A percentile compares a stretch with the other conserved stretches of the same genome.
Conservation (phyloP, 192 early-diverging fungal species). For the Gonapodya prolifera region DNA sequence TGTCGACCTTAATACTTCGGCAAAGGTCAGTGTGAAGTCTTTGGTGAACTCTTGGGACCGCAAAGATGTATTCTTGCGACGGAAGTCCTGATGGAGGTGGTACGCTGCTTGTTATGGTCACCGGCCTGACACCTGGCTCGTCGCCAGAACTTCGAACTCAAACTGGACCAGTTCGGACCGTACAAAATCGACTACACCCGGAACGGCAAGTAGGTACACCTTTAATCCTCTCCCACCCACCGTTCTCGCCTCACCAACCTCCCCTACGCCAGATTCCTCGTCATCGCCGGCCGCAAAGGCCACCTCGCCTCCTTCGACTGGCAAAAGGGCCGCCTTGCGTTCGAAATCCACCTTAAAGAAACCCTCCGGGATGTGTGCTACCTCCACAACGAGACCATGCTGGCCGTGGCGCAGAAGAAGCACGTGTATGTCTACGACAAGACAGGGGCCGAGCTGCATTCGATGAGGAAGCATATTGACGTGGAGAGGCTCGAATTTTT, state of each 20-base stretch:
- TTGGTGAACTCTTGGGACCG: background rate
- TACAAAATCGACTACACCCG: constrained; percentile 83
- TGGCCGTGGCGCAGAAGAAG: constrained; percentile 92
- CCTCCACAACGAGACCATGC: constrained; percentile 90
- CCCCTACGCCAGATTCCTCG: too few species aligned
- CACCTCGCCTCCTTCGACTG: constrained; percentile 89
- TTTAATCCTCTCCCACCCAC: too few species aligned
- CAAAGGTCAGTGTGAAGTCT: constrained; percentile 54
- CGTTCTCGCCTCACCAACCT: too few species aligned
- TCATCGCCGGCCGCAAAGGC: constrained; percentile 68
- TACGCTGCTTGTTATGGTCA: too few species aligned
- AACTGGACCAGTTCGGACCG: constrained; percentile 69
- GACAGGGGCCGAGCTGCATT: constrained; percentile 80
- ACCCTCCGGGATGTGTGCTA: constrained; percentile 81
- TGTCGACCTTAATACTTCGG: constrained; percentile 58
- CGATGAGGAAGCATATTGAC: constrained; percentile 67
- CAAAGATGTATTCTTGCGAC: background rate
- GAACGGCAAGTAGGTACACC: constrained; percentile 61
- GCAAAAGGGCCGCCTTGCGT: constrained; percentile 59
- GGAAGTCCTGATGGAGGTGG: too few species aligned
- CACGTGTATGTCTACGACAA: constrained; percentile 91
- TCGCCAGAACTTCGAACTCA: constrained; percentile 60
- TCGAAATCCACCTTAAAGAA: constrained; percentile 79
- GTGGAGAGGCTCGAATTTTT: constrained; percentile 76
- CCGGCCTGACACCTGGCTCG: too few species aligned